Percentiles rank a stretch among this genome's conserved stretches.
Conservation (phyloP, 345 rosid species). For the Eucalyptus pumila region DNA sequence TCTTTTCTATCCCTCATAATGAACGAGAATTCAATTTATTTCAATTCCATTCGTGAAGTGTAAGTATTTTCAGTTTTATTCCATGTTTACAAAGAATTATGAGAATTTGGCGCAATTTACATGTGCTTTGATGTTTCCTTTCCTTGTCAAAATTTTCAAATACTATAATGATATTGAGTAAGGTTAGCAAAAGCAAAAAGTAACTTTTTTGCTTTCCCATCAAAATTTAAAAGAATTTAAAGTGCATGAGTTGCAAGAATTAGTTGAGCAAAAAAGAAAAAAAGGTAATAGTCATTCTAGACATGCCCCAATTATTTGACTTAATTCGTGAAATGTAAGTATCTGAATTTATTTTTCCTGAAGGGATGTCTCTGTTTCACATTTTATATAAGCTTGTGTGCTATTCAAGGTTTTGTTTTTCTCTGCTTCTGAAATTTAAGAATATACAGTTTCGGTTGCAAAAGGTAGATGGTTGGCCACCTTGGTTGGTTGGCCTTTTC, state of each 20-base stretch:
- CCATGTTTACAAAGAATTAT: background rate
- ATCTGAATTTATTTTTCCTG: background rate
- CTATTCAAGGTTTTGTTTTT: background rate
- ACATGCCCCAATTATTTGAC: background rate
- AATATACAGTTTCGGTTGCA: background rate
- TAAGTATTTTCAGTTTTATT: constrained; percentile 22
- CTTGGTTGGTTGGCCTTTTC: background rate
- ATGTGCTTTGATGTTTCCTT: background rate
- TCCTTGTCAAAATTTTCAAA: background rate
- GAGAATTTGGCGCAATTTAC: background rate
- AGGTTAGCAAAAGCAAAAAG: background rate
- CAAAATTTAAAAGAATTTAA: background rate
- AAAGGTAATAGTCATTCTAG: background rate
- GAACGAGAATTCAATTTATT: constrained; percentile 66
- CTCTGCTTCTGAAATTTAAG: background rate
- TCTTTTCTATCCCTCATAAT: constrained; percentile 76
- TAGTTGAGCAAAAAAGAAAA: background rate
- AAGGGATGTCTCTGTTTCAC: background rate
- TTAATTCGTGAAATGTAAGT: constrained; percentile 79
- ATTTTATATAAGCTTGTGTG: background rate
- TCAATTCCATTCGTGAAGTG: constrained; percentile 95
- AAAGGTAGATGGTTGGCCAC: background rate
- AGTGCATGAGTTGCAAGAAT: background rate
- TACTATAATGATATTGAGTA: background rate
- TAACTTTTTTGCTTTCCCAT: background rate